Conservation (phyloP, 495 filamentous ascomycete species). For the Daldinia caldariorum region DNA sequence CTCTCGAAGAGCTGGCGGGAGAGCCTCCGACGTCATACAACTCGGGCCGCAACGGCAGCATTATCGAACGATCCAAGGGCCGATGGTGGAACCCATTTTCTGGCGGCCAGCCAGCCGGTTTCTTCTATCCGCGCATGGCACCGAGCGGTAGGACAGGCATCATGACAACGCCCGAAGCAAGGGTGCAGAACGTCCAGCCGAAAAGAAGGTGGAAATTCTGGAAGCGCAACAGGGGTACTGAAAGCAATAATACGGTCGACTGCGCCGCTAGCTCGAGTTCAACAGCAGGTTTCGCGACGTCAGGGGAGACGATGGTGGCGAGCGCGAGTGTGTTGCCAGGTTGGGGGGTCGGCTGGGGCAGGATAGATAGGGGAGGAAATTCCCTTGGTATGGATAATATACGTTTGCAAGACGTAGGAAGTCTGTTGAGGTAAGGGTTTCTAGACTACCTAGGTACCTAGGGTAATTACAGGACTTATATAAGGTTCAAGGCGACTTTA, state of each 20-base stretch:
- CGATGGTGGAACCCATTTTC: slow-evolving; percentile 50
- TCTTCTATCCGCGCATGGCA: slow-evolving; percentile 45
- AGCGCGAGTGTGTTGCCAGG: slow-evolving; percentile 43
- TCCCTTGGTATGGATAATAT: slow-evolving; percentile 44
- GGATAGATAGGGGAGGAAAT: slow-evolving; percentile 47
- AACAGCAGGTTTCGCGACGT: slow-evolving; percentile 36
- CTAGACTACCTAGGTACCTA: no score
- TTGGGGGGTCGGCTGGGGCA: slow-evolving; percentile 52
- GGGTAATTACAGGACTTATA: background rate
- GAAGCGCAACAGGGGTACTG: slow-evolving; percentile 11
- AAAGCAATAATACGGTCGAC: slow-evolving; percentile 15
- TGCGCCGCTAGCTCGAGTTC: slow-evolving; percentile 43
- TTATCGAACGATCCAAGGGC: slow-evolving; percentile 20
- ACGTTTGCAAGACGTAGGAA: slow-evolving; percentile 49
- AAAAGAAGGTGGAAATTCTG: slow-evolving; percentile 41
- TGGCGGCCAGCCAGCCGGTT: slow-evolving; percentile 52
- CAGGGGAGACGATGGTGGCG: slow-evolving; percentile 38
- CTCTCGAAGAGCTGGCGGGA: slow-evolving; percentile 64
- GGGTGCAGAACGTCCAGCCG: slow-evolving; percentile 28
- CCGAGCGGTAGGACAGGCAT: slow-evolving; percentile 46
- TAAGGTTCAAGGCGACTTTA: slow-evolving; percentile 11
- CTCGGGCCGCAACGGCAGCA: slow-evolving; percentile 51
- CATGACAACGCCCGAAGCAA: slow-evolving; percentile 49
- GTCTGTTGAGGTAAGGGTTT: slow-evolving; percentile 37
- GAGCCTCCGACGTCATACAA: slow-evolving; percentile 55